Evolutionary conservation across 768 basidiomycete genomes (phyloP), one percentile per base, ranked within the genome.

Genomic region (Mycena leptocephala): DNA sequence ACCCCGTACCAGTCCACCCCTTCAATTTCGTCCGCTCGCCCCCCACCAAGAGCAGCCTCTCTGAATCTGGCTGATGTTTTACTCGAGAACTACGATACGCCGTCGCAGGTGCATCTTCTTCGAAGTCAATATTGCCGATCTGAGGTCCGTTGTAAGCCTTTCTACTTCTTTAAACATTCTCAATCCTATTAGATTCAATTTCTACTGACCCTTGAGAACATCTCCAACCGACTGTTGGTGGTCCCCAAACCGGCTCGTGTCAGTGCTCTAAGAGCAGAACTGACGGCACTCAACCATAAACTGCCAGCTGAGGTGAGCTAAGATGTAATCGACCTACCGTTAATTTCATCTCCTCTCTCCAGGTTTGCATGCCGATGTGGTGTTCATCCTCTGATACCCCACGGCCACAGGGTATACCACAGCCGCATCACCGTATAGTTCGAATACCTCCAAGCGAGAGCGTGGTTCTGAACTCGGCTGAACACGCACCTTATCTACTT

Each of bases 391-490:
- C 96, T 18, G 94, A 95, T 82, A 82, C 84, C 30, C 87, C 88
- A 30, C 84, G 83, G 72, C 79, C 84, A 26, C 83, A 85, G 18
- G 81, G 84, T 46, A 84, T 88, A 48, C 87, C 90, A 8, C 88
- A 92, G 80, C 92, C 95, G 7, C 98, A 99, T 83, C 97, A 99
- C 83, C 94, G 96, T 53, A 96, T 99, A 65, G 97, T 99, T 64
- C 93, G 98, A 77, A 98, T 99, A 81, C 97, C 98, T 14, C 98
- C 98, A 3, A 96, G 97, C 18, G 98, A 99, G 87, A 95, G 96
- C 71, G 98, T 99, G 56, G 98, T 99, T 13, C 90, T 99, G 32
- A 99, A 99, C 83, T 99, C 98, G 24, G 98, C 98, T 4, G 97
- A 99, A 84, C 92, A 95, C 41, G 97, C 97, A 0, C 98, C 98